Evolutionary conservation across 257 asterid genomes (phyloP), one percentile per base, ranked within the genome.

Genomic region (Lantana camara): DNA sequence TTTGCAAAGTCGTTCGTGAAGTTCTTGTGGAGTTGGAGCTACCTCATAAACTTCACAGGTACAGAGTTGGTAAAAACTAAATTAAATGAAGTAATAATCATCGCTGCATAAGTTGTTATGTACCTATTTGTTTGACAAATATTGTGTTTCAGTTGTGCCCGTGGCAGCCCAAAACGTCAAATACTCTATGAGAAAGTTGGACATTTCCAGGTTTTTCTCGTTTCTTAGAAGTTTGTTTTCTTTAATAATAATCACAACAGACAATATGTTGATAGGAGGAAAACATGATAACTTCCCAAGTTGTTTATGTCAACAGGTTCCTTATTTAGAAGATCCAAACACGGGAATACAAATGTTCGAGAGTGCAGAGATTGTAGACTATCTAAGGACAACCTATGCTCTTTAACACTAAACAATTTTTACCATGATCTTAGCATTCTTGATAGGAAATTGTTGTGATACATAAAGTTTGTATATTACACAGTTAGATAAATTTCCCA

Each of bases 1-100:
- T 93, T 67, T 88, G 96, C 86, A 90, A 90, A 85, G 83, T 90
- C 72, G 99, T 90, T 1, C 91, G 95, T 5, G 97, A 93, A 83
- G 79, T 72, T 42, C 95, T 93, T 20, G 95, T 90, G 54, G 97
- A 93, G 77, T 70, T 90, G 61, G 97, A 90, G 84, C 88, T 90
- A 49, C 97, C 96, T 74, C 99, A 90, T 81, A 81, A 83, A 80
- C 89, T 80, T 53, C 92, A 73, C 84, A 93, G 96, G 98, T 93
- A 66, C 68, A 35, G 4, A 35, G 40, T 41, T 13, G 15, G 17
- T 41, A 3, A 13, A 41, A 41, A 2, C 5, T 27, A 41, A 12
- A 2, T 14, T 2, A 41, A 41, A 41, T 41, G 14, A 41, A 41
- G 2, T 0, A 12, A 41, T 12, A 9, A 40, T 11, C 11, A 37